Percentiles rank a stretch among this genome's conserved stretches.
These are phyloP conservation scores for Volvariella surrecta DNA, from an alignment of 1,284 basidiomycete genomes.

Conservation along the genomic window DNA sequence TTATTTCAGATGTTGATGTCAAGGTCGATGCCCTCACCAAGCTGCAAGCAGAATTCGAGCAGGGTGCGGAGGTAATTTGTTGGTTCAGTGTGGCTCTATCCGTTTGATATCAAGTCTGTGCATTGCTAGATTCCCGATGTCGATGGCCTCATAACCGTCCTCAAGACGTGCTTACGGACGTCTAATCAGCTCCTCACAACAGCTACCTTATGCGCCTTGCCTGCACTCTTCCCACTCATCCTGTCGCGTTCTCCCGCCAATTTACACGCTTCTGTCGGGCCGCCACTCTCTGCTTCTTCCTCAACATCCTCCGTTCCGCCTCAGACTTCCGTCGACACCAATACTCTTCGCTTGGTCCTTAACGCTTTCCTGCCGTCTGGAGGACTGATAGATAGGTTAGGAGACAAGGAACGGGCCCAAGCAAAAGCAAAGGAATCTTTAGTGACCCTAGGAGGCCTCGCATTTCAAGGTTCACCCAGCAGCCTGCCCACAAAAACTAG, in stretches of 20 bases:
- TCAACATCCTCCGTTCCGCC: slow-evolving; percentile 37
- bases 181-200: slow-evolving; percentile 78
- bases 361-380: slow-evolving; percentile 63
- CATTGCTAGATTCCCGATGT: slow-evolving; percentile 52
- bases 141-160: slow-evolving; percentile 54
- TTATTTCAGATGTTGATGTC: slow-evolving; percentile 56
- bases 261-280: slow-evolving; percentile 23
- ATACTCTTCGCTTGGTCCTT: slow-evolving; percentile 56
- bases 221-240: slow-evolving; percentile 54
- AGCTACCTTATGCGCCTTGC: slow-evolving; percentile 58
- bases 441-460: slow-evolving; percentile 61
- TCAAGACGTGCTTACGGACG: slow-evolving; percentile 71
- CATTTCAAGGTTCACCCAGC: slow-evolving; percentile 46
- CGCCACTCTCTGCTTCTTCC: slow-evolving; percentile 37
- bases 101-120: slow-evolving; percentile 2
- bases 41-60: slow-evolving; percentile 64
- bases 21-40: slow-evolving; percentile 74
- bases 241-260: slow-evolving; percentile 29
- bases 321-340: slow-evolving; percentile 38
- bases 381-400: slow-evolving; percentile 75
- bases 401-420: slow-evolving; percentile 71
- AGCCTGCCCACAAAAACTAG: slow-evolving; percentile 39
- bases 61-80: slow-evolving; percentile 49
- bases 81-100: no score
- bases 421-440: slow-evolving; percentile 71